These are phyloP conservation scores for Colletotrichum nymphaeae DNA, from an alignment of 2,329 filamentous ascomycete species.

Conservation along the genomic window DNA sequence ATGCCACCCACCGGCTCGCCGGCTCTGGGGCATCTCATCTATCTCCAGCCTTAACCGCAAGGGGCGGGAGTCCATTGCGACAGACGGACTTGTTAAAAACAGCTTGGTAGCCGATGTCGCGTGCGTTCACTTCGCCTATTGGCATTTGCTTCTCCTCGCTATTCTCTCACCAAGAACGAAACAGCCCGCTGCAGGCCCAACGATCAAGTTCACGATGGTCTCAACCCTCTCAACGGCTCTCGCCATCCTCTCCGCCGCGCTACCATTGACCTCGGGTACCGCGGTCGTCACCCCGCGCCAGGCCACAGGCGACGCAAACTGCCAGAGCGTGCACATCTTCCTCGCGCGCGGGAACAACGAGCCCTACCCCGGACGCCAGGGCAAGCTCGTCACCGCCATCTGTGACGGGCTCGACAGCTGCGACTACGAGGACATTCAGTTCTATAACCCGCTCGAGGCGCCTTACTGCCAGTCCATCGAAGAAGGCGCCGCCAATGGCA, in stretches of 20 bases:
- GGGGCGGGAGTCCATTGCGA: background rate
- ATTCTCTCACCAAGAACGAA: background rate
- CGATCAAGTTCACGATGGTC: constrained; percentile 5
- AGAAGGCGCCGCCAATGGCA: constrained; percentile 48
- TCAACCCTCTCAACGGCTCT: constrained; percentile 22
- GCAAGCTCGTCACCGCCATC: constrained; percentile 42
- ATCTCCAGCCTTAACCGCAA: background rate
- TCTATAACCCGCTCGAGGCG: constrained; percentile 42
- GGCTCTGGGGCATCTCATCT: background rate
- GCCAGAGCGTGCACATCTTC: constrained; percentile 45
- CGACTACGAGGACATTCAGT: constrained; percentile 48
- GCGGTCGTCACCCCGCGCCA: constrained; percentile 16
- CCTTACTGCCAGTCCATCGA: constrained; percentile 51
- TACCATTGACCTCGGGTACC: constrained; percentile 13
- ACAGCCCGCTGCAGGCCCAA: background rate
- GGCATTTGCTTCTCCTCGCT: background rate
- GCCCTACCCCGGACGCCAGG: constrained; percentile 45
- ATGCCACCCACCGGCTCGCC: background rate
- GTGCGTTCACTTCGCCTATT: background rate
- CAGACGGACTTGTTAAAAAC: background rate
- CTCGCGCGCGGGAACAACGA: constrained; percentile 44
- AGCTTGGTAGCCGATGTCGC: background rate
- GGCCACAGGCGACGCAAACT: constrained; percentile 31
- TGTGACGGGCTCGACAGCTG: constrained; percentile 42
- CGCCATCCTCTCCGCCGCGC: background rate